Evolutionary conservation across 495 filamentous ascomycete genomes (phyloP).

Genomic region (Penicillium robsamsonii): DNA sequence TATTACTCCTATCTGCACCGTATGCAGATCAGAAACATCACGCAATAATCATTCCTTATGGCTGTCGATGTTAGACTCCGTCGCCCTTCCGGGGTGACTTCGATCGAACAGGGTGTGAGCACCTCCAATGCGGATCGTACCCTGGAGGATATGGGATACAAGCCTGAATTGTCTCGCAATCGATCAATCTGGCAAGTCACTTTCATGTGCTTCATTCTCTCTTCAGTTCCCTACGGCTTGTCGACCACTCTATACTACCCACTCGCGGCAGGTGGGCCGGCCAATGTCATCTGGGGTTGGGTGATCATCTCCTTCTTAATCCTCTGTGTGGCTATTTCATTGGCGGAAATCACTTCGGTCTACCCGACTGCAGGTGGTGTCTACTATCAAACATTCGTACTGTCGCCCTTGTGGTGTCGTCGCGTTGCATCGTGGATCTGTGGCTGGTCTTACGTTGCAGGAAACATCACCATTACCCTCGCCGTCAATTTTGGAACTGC

Average conservation of each 20-base stretch:
- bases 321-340: constrained; percentile 60
- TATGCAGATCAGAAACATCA: constrained; percentile 1
- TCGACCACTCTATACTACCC: constrained; percentile 64
- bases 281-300: constrained; percentile 63
- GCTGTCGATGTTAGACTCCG: constrained; percentile 11
- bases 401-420: constrained; percentile 49
- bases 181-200: constrained; percentile 44
- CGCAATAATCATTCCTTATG: constrained; percentile 14
- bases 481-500: constrained; percentile 37
- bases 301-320: constrained; percentile 63
- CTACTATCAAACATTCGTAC: constrained; percentile 68
- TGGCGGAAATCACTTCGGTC: constrained; percentile 69
- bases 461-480: constrained; percentile 55
- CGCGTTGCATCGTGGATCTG: constrained; percentile 61
- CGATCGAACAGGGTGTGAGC: constrained; percentile 12
- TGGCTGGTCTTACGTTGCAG: constrained; percentile 68
- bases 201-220: constrained; percentile 48
- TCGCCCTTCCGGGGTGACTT: constrained; percentile 21
- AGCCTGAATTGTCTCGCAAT: constrained; percentile 51
- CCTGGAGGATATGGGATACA: constrained; percentile 51
- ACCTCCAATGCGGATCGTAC: constrained; percentile 24
- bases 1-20: not conserved
- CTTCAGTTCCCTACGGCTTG: constrained; percentile 58
- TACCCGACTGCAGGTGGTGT: constrained; percentile 64
- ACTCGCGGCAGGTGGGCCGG: constrained; percentile 58